Base-by-base conservation (phyloP, 768 basidiomycete species). In the Heimioporus sp. region DNA sequence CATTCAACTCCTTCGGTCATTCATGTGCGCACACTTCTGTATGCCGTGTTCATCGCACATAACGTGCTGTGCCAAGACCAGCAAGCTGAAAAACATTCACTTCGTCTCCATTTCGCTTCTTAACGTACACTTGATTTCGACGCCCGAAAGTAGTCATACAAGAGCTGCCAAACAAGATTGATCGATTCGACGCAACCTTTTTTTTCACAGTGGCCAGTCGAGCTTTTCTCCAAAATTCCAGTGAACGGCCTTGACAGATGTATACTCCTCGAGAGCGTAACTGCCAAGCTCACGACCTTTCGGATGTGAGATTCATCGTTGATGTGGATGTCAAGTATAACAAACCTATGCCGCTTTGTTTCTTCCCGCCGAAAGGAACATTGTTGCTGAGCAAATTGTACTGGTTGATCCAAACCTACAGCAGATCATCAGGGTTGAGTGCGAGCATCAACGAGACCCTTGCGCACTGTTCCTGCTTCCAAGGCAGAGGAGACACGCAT, bases 361-460 rank as follows among this genome's bases (percentile, higher is more conserved):
- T 96, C 76, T 90, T 96, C 20, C 95, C 96, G 35, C 96, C 95
- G 63, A 98, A 98, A 2, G 96, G 96, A 41, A 93, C 86, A 53
- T 95, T 92, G 67, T 90, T 91, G 71, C 82, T 80, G 50, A 96
- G 68, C 12, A 88, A 38, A 63, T 87, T 89, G 72, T 93, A 95
- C 63, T 92, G 86, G 69, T 98, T 98, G 53, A 94, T 80, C 93
- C 94, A 97, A 38, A 92, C 87, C 86, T 90, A 32, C 21, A 48
- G 19, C 19, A 32, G 24, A 47, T 19, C 41, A 47, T 67, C 40
- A 58, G 43, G 7, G 30, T 32, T 52, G 9, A 6, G 19, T 15
- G 13, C 30, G n/a, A 41, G 32, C 10, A 6, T 11, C 34, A 4
- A 21, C 48, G 34, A 21, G 13, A 37, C 15, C 21, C 3, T 35